These are phyloP conservation scores for Aureobasidium namibiae DNA, from an alignment of 2,329 filamentous ascomycete species.

Conservation along the genomic window DNA sequence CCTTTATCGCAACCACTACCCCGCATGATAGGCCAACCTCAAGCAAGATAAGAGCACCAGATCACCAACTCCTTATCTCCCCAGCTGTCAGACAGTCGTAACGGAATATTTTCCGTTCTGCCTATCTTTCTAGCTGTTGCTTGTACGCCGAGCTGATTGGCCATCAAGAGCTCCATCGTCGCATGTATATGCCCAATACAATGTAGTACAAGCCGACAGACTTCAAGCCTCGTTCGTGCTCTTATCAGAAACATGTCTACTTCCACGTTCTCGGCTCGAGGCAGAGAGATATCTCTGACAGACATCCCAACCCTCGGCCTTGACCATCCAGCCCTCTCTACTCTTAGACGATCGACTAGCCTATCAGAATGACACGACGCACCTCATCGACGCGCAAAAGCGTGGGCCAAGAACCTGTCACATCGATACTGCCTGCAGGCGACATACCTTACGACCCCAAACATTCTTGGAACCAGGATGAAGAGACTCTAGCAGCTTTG, in stretches of 20 bases:
- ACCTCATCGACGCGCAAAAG: neutral
- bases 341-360: too few species aligned
- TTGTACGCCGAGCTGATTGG: neutral
- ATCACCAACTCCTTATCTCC: neutral
- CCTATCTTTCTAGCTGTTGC: neutral
- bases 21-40: neutral
- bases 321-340: too few species aligned
- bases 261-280: neutral
- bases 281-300: neutral
- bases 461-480: conserved; percentile 44
- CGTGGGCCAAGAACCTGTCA: conserved; percentile 44
- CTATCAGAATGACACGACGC: neutral
- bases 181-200: neutral
- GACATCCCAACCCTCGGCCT: neutral
- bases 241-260: neutral
- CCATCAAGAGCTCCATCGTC: neutral
- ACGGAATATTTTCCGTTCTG: neutral
- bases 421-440: conserved; percentile 40
- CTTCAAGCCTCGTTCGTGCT: neutral
- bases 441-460: conserved; percentile 41
- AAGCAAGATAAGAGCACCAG: neutral
- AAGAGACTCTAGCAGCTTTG: conserved; percentile 53
- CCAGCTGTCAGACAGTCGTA: neutral
- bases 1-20: neutral
- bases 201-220: neutral